Conservation (phyloP, 2,329 filamentous ascomycete genomes). For the Periconia macrospinosa region DNA sequence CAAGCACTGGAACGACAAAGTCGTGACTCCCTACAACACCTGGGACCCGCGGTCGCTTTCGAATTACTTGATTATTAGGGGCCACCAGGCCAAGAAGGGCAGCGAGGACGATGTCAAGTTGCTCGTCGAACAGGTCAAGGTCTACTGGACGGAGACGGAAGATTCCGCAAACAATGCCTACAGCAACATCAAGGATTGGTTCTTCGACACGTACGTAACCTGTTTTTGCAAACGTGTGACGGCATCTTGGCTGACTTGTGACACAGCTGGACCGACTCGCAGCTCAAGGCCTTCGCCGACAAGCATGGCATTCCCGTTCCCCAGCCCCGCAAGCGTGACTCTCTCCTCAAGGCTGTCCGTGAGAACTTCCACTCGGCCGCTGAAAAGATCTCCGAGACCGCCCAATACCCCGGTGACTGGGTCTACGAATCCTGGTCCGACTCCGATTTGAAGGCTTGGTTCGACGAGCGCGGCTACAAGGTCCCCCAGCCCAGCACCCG, state of each 20-base stretch:
- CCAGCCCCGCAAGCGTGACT: conserved; percentile 83
- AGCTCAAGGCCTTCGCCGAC: conserved; percentile 91
- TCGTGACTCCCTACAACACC: conserved; percentile 72
- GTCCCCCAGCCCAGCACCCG: conserved; percentile 81
- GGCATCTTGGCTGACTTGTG: conserved; percentile 38
- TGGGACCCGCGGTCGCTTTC: conserved; percentile 74
- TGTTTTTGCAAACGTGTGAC: no score
- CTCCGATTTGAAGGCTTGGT: conserved; percentile 91
- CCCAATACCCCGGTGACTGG: conserved; percentile 92
- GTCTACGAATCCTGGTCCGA: conserved; percentile 89
- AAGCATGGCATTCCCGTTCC: conserved; percentile 84
- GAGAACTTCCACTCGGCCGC: conserved; percentile 79
- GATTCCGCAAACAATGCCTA: conserved; percentile 75
- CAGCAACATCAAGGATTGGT: conserved; percentile 79
- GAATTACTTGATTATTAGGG: conserved; percentile 70
- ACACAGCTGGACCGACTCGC: conserved; percentile 83
- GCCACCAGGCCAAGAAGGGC: conserved; percentile 67
- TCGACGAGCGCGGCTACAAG: conserved; percentile 84
- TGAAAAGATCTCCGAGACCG: conserved; percentile 73
- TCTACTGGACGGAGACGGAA: conserved; percentile 76
- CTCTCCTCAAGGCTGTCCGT: conserved; percentile 74
- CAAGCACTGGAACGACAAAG: conserved; percentile 81
- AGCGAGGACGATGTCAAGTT: conserved; percentile 70
- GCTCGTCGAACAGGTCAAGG: conserved; percentile 70
- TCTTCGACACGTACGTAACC: conserved; percentile 72